phyloP scores from a whole-genome alignment of 345 rosid species.

The Nephelium lappaceum region DNA sequence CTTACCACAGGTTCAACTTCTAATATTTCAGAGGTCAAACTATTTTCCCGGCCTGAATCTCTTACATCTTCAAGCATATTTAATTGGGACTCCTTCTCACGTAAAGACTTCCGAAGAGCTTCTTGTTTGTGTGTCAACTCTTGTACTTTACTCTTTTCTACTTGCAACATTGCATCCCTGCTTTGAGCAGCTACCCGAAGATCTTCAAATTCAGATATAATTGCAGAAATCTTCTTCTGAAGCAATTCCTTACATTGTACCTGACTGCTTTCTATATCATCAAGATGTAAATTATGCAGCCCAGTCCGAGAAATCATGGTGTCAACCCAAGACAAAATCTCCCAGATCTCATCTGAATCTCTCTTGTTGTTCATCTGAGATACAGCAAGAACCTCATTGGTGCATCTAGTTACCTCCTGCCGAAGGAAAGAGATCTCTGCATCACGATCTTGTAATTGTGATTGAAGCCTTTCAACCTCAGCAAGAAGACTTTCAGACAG shows the following conservation, averaged over 20 bases:
- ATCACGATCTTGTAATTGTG: slow-evolving; percentile 84
- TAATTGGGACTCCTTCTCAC: slow-evolving; percentile 63
- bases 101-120: slow-evolving; percentile 63
- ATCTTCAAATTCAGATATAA: slow-evolving; percentile 64
- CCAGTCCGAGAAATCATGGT: slow-evolving; percentile 49
- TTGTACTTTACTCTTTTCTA: slow-evolving; percentile 71
- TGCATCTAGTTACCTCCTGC: slow-evolving; percentile 96
- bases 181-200: slow-evolving; percentile 53
- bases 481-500: slow-evolving; percentile 77
- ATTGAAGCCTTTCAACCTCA: slow-evolving; percentile 90
- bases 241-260: slow-evolving; percentile 60
- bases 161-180: slow-evolving; percentile 64
- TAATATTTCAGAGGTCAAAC: slow-evolving; percentile 59
- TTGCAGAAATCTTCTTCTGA: slow-evolving; percentile 53
- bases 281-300: slow-evolving; percentile 44
- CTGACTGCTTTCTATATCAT: slow-evolving; percentile 33
- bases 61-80: slow-evolving; percentile 52
- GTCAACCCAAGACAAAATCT: slow-evolving; percentile 66
- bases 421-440: slow-evolving; percentile 91
- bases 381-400: slow-evolving; percentile 78
- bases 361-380: slow-evolving; percentile 62
- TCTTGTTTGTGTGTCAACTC: slow-evolving; percentile 65
- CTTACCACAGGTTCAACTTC: slow-evolving; percentile 96
- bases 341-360: slow-evolving; percentile 58
- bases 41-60: slow-evolving; percentile 41